Percentiles rank a stretch among this genome's conserved stretches.
phyloP scores from a whole-genome alignment of 1,284 basidiomycete genomes.

The Anthracocystis walkeri region DNA sequence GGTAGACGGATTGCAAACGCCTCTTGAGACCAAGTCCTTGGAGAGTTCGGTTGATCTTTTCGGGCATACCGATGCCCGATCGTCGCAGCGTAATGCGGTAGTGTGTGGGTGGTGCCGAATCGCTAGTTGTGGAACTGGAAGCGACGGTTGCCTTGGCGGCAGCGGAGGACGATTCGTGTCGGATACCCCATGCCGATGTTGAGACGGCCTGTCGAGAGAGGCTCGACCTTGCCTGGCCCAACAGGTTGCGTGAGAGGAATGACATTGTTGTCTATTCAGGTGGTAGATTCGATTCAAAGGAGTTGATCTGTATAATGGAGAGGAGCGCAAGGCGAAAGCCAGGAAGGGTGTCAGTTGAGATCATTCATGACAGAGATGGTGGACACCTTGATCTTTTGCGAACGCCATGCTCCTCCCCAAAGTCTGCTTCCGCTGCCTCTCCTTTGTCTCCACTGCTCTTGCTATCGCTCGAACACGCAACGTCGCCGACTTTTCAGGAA shows the following conservation, averaged over 20 bases:
- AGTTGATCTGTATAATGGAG: not conserved
- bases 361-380: not conserved
- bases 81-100: slow-evolving; percentile 85
- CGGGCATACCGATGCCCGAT: slow-evolving; percentile 82
- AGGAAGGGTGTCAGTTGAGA: slow-evolving; percentile 10
- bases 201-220: slow-evolving; percentile 24
- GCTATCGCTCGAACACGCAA: not conserved
- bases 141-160: slow-evolving; percentile 26
- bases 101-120: slow-evolving; percentile 73
- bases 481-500: slow-evolving; percentile 49
- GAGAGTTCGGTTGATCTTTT: slow-evolving; percentile 79
- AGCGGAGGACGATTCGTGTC: slow-evolving; percentile 40
- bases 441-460: not conserved
- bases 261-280: slow-evolving; percentile 17
- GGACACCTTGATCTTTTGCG: not conserved
- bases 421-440: not conserved
- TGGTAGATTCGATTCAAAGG: slow-evolving; percentile 2
- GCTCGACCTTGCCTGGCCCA: slow-evolving; percentile 35
- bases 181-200: slow-evolving; percentile 39
- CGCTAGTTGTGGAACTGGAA: slow-evolving; percentile 21
- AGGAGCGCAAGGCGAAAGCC: not conserved
- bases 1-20: slow-evolving; percentile 84
- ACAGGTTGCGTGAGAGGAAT: slow-evolving; percentile 39
- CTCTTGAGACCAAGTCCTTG: slow-evolving; percentile 81
- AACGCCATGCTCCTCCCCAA: not conserved